Evolutionary conservation across 2,329 filamentous ascomycete genomes (phyloP).

Genomic region (Trichoderma koningiopsis): DNA sequence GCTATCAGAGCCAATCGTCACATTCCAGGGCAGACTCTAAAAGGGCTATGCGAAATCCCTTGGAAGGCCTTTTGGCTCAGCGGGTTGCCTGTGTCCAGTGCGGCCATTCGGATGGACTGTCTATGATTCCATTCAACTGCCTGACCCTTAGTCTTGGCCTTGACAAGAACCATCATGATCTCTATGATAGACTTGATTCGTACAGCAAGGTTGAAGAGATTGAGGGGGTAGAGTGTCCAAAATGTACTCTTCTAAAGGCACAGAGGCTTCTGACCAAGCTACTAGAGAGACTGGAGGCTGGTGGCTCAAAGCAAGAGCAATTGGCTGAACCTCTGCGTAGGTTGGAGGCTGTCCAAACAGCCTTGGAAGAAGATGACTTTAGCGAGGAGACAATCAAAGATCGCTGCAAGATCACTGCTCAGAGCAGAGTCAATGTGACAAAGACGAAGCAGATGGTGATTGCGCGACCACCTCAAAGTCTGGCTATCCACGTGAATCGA

Average conservation of each 20-base stretch:
- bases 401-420: constrained; percentile 66
- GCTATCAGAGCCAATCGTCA: constrained; percentile 53
- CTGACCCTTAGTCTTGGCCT: constrained; percentile 80
- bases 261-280: constrained; percentile 52
- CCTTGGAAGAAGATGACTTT: constrained; percentile 79
- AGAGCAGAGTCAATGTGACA: constrained; percentile 71
- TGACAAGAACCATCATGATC: constrained; percentile 62
- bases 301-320: constrained; percentile 47
- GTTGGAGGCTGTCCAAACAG: constrained; percentile 67
- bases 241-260: constrained; percentile 75
- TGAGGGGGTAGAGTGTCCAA: constrained; percentile 85
- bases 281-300: constrained; percentile 44
- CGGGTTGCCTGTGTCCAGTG: constrained; percentile 85
- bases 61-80: constrained; percentile 87
- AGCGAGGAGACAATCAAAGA: constrained; percentile 66
- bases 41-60: constrained; percentile 65
- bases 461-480: constrained; percentile 75
- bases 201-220: constrained; percentile 86
- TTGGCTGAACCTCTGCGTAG: constrained; percentile 56
- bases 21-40: constrained; percentile 43
- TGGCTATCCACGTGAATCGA: constrained; percentile 87
- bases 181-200: constrained; percentile 79
- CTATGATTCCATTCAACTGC: constrained; percentile 91
- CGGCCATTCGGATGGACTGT: constrained; percentile 83
- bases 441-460: constrained; percentile 91